Conservation (phyloP, 1,284 basidiomycete species). For the Waitea zeae region DNA sequence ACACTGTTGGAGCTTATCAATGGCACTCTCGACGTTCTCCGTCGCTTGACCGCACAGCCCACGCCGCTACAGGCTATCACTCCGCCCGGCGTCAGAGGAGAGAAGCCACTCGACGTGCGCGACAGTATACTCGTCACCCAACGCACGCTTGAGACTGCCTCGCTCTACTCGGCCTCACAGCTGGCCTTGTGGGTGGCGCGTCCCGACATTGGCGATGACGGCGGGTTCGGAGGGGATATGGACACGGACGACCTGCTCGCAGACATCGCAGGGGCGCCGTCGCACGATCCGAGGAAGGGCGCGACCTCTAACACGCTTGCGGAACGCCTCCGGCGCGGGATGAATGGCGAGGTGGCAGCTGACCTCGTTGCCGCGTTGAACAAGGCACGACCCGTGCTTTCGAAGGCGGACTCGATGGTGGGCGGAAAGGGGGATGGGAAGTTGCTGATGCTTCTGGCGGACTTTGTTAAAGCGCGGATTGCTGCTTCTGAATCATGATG, state of each 20-base stretch:
- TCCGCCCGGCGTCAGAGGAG: constrained; percentile 14
- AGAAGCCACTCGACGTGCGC: constrained; percentile 34
- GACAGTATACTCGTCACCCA: constrained; percentile 34
- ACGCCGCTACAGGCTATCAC: constrained; percentile 31
- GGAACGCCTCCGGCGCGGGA: constrained; percentile 48
- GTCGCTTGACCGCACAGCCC: constrained; percentile 37
- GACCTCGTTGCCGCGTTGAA: constrained; percentile 52
- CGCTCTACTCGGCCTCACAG: constrained; percentile 64
- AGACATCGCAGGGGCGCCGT: constrained; percentile 8
- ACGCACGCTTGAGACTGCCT: constrained; percentile 48
- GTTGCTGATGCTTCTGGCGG: no score
- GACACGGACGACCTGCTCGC: no score
- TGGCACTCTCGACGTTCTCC: constrained; percentile 50
- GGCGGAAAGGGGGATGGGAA: no score
- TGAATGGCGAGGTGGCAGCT: constrained; percentile 61
- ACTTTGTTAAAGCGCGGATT: no score
- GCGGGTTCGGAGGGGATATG: constrained; percentile 19
- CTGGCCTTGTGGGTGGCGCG: constrained; percentile 59
- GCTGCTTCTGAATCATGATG: no score
- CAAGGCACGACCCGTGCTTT: constrained; percentile 42
- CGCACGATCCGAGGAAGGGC: constrained; percentile 8
- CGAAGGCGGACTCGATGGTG: no score
- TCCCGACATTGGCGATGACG: constrained; percentile 31
- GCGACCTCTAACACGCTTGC: constrained; percentile 30
- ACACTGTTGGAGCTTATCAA: constrained; percentile 65